phyloP scores from a whole-genome alignment of 2,329 filamentous ascomycete species.

The Colletotrichum aenigma region DNA sequence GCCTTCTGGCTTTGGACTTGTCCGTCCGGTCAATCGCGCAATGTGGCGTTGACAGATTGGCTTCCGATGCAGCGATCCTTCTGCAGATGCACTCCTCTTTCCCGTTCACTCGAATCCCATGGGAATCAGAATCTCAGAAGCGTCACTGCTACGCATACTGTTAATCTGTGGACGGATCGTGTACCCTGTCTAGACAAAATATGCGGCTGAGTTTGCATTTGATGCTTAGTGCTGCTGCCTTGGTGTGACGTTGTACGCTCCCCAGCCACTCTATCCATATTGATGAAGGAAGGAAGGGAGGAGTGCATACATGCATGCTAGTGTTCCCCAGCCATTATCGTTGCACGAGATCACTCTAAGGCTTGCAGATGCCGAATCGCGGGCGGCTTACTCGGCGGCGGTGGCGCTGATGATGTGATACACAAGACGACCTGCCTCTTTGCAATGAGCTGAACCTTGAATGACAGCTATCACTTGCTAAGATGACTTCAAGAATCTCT shows the following conservation, averaged over 20 bases:
- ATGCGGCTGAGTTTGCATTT: background rate
- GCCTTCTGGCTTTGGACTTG: background rate
- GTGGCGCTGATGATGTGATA: background rate
- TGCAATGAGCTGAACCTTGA: background rate
- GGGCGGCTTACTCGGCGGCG: background rate
- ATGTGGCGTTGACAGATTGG: background rate
- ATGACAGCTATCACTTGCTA: background rate
- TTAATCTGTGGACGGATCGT: background rate
- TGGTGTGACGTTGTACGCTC: background rate
- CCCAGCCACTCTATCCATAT: background rate
- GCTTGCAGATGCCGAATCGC: background rate
- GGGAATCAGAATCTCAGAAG: too few relatives aligned
- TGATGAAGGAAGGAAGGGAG: background rate
- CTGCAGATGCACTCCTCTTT: background rate
- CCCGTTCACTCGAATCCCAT: background rate
- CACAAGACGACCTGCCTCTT: background rate
- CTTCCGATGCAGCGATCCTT: background rate
- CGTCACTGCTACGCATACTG: background rate
- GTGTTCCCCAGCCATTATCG: background rate
- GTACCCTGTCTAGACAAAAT: background rate
- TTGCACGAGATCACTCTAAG: background rate
- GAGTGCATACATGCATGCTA: background rate
- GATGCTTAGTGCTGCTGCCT: background rate
- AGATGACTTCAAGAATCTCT: background rate
- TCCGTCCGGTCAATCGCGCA: background rate